These are phyloP conservation scores for Mycocalia duriaeana DNA, from an alignment of 1,284 basidiomycete genomes.

Conservation along the genomic window DNA sequence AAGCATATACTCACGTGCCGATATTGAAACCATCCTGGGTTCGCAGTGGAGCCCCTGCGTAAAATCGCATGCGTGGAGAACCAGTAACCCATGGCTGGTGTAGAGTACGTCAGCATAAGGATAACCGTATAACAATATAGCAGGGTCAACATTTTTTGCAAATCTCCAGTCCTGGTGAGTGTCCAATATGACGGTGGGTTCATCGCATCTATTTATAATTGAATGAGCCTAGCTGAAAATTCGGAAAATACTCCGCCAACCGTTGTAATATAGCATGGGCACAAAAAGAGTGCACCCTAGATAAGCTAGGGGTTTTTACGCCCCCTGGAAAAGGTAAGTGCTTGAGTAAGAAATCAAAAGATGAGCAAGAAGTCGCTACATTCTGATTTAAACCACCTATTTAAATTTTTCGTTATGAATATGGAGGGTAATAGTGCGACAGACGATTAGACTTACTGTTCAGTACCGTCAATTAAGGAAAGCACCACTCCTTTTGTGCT, in stretches of 20 bases:
- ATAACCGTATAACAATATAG: neutral
- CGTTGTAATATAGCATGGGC: constrained; percentile 80
- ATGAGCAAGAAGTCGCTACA: constrained; percentile 35
- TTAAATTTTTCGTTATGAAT: neutral
- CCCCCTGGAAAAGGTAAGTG: constrained; percentile 48
- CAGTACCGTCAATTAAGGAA: constrained; percentile 75
- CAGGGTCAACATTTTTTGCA: constrained; percentile 56
- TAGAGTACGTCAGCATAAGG: constrained; percentile 6
- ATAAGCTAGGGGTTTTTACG: constrained; percentile 46
- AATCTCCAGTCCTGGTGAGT: constrained; percentile 86
- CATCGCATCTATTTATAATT: constrained; percentile 57
- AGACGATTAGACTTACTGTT: constrained; percentile 72
- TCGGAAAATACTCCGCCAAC: too few species aligned
- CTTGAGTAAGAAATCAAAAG: constrained; percentile 5
- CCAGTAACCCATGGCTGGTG: constrained; percentile 78
- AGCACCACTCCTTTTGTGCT: constrained; percentile 84
- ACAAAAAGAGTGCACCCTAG: constrained; percentile 72
- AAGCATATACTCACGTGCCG: constrained; percentile 52
- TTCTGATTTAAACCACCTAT: constrained; percentile 80
- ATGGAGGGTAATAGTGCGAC: too few species aligned
- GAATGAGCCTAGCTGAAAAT: constrained; percentile 1
- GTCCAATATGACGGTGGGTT: constrained; percentile 85
- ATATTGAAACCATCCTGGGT: constrained; percentile 90
- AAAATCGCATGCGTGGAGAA: constrained; percentile 75
- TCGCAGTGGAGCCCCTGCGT: constrained; percentile 85